Evolutionary conservation across 164 flowering plant genomes (phyloP).

Genomic region (Piper longum): DNA sequence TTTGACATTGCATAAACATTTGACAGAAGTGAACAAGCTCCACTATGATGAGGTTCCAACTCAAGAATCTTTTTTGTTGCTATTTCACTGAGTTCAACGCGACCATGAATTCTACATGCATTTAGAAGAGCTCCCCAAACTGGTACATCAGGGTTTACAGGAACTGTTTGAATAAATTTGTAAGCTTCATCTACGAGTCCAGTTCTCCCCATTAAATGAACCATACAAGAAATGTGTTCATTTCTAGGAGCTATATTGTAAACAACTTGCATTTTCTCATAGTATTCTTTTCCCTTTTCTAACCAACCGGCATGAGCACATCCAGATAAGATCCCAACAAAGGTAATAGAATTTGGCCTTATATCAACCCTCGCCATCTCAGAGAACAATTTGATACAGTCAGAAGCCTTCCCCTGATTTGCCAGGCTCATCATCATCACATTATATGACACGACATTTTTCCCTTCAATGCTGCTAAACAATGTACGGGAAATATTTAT

Average conservation of each 20-base stretch:
- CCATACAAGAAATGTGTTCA: slow-evolving; percentile 14
- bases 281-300: slow-evolving; percentile 10
- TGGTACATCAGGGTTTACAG: slow-evolving; percentile 11
- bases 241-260: slow-evolving; percentile 9
- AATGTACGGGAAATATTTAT: slow-evolving; percentile 4
- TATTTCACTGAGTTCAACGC: slow-evolving; percentile 4
- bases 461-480: slow-evolving; percentile 5
- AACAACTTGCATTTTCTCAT: slow-evolving; percentile 5
- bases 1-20: slow-evolving; percentile 5
- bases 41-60: slow-evolving; percentile 7
- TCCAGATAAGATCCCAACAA: slow-evolving; percentile 9
- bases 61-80: slow-evolving; percentile 2
- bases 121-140: slow-evolving; percentile 10
- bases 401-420: slow-evolving; percentile 7
- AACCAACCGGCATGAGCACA: slow-evolving; percentile 14
- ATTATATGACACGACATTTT: slow-evolving; percentile 8
- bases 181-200: slow-evolving; percentile 9
- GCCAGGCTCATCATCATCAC: slow-evolving; percentile 10
- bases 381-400: slow-evolving; percentile 7
- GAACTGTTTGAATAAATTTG: slow-evolving; percentile 6
- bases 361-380: slow-evolving; percentile 7
- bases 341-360: slow-evolving; percentile 5
- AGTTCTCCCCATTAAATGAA: slow-evolving; percentile 7
- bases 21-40: slow-evolving; percentile 4
- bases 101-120: slow-evolving; percentile 8